phyloP scores from a whole-genome alignment of 1,284 basidiomycete genomes.

The Heterobasidion parviporum region DNA sequence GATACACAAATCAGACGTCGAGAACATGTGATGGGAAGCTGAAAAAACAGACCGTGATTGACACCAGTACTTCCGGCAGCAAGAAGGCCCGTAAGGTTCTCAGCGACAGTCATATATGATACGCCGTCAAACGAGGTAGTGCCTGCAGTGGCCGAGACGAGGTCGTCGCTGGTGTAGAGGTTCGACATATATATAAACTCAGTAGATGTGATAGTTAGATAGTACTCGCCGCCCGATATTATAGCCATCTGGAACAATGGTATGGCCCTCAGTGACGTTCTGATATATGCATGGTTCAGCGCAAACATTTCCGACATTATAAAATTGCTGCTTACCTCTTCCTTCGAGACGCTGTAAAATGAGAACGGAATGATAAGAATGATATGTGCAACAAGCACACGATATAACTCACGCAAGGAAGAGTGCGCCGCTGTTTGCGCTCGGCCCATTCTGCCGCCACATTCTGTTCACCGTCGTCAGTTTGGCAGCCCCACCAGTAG shows the following conservation, averaged over 20 bases:
- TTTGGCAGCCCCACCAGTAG: not conserved
- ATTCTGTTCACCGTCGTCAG: constrained; percentile 33
- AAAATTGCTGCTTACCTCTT: constrained; percentile 33
- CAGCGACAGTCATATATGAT: constrained; percentile 38
- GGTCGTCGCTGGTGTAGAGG: constrained; percentile 25
- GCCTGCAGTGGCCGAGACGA: constrained; percentile 38
- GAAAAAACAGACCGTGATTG: constrained; percentile 29
- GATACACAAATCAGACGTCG: not conserved
- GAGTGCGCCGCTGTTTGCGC: constrained; percentile 51
- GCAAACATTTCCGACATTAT: not conserved
- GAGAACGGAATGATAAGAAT: not conserved
- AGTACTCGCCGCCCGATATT: constrained; percentile 34
- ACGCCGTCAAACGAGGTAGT: constrained; percentile 32
- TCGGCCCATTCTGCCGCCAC: constrained; percentile 66
- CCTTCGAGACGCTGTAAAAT: constrained; percentile 43
- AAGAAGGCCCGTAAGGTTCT: constrained; percentile 42
- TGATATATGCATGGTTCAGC: constrained; percentile 10
- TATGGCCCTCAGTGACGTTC: constrained; percentile 34
- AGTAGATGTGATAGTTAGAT: not conserved
- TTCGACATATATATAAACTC: not conserved
- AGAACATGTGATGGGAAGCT: not conserved
- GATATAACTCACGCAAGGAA: constrained; percentile 49
- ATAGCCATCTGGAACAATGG: constrained; percentile 48
- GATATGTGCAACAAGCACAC: constrained; percentile 1
- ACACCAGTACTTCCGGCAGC: constrained; percentile 39